A percentile compares a stretch with the other conserved stretches of the same genome.
These are phyloP conservation scores for Candida saitoana DNA, from an alignment of 805 yeast species.

Conservation along the genomic window DNA sequence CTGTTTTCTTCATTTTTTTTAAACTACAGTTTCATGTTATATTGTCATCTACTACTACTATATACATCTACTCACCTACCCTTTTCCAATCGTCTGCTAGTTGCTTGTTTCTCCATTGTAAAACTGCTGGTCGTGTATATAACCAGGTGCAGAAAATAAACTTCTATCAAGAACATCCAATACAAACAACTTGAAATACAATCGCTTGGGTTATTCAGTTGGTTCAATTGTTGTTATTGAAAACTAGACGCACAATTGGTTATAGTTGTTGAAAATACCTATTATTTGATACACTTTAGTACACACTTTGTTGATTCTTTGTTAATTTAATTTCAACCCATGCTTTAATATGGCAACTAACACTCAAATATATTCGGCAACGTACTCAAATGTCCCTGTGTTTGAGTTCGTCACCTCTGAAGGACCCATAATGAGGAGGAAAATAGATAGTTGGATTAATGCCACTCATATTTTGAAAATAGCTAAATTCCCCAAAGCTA, in stretches of 20 bases:
- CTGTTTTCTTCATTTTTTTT: no score
- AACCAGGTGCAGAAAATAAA: background rate
- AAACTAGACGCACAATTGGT: background rate
- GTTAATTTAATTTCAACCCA: background rate
- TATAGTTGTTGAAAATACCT: background rate
- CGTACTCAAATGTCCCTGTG: slow-evolving; percentile 71
- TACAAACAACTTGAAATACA: background rate
- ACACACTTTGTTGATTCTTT: background rate
- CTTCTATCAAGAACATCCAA: background rate
- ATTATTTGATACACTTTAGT: no score
- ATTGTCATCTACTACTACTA: no score
- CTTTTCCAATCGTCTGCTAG: no score
- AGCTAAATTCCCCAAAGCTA: slow-evolving; percentile 64
- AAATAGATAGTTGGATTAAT: slow-evolving; percentile 60
- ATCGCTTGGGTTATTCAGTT: background rate
- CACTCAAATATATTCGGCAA: slow-evolving; percentile 59
- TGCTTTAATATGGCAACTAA: slow-evolving; percentile 9
- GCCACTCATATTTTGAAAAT: slow-evolving; percentile 70
- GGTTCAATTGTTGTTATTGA: background rate
- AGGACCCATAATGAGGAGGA: slow-evolving; percentile 67
- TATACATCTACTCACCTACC: no score
- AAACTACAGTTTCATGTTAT: no score
- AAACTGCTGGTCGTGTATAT: background rate
- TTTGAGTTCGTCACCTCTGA: slow-evolving; percentile 64
- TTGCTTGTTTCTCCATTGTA: no score